Percentiles rank a stretch among this genome's conserved stretches.
Evolutionary conservation across 805 yeast genomes (phyloP).

Genomic region (Wickerhamomyces chaumierensis): DNA sequence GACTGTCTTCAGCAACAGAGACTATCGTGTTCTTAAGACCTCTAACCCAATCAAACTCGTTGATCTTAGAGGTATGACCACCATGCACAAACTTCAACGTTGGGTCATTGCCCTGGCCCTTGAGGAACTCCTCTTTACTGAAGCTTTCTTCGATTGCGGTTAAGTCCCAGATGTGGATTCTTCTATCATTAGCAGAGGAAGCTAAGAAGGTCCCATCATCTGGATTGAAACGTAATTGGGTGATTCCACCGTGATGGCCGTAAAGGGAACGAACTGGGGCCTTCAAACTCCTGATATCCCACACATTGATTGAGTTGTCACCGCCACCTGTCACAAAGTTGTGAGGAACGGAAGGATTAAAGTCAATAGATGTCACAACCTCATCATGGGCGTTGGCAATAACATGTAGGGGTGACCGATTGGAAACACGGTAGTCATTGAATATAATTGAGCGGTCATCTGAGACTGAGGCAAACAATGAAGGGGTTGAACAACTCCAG

Average conservation of each 20-base stretch:
- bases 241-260: conserved; percentile 52
- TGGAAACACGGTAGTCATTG: conserved; percentile 43
- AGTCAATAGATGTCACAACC: conserved; percentile 58
- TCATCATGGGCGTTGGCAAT: conserved; percentile 40
- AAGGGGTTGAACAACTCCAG: conserved; percentile 33
- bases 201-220: conserved; percentile 32
- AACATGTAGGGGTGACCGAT: conserved; percentile 28
- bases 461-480: conserved; percentile 56
- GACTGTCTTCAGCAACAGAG: conserved; percentile 64
- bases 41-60: conserved; percentile 63
- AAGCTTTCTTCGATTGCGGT: conserved; percentile 44
- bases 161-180: conserved; percentile 70
- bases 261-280: conserved; percentile 51
- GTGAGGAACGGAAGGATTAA: conserved; percentile 42
- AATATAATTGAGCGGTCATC: conserved; percentile 57
- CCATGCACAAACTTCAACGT: conserved; percentile 74
- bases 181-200: conserved; percentile 53
- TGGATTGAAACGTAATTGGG: conserved; percentile 44
- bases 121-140: conserved; percentile 38
- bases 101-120: conserved; percentile 59
- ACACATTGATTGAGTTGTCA: conserved; percentile 60
- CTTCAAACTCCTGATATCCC: conserved; percentile 60
- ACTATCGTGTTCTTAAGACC: conserved; percentile 43
- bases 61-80: conserved; percentile 66
- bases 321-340: conserved; percentile 69